phyloP scores from a whole-genome alignment of 2,329 filamentous ascomycete genomes.

The Diaporthe ampelina region DNA sequence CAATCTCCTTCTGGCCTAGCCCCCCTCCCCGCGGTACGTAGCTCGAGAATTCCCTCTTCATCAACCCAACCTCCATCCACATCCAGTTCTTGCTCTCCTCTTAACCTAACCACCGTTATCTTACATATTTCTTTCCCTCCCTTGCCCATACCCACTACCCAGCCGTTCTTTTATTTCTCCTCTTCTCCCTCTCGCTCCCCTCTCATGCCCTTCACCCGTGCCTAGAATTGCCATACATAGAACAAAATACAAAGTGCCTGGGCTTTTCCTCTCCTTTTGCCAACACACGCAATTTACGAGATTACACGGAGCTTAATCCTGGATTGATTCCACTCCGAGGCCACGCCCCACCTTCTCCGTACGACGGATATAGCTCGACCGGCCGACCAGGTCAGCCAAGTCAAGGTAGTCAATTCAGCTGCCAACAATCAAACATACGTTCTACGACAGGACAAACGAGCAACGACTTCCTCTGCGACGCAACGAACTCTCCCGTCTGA shows the following conservation, averaged over 20 bases:
- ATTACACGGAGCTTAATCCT: conserved; percentile 31
- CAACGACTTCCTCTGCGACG: conserved; percentile 15
- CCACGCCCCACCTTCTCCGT: conserved; percentile 21
- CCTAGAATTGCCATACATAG: conserved; percentile 5
- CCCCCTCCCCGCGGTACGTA: not conserved
- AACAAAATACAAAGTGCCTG: not conserved
- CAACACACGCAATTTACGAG: conserved; percentile 13
- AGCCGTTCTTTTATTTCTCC: not conserved
- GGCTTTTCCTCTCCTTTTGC: not conserved
- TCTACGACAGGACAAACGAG: conserved; percentile 9
- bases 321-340: conserved; percentile 36
- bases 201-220: not conserved
- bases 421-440: conserved; percentile 6
- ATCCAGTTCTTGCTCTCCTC: not conserved
- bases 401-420: too few relatives aligned
- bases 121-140: conserved; percentile 15
- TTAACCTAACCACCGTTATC: not conserved
- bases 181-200: conserved; percentile 1
- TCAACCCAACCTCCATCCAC: conserved; percentile 7
- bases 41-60: conserved; percentile 25
- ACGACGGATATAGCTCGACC: conserved; percentile 7
- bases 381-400: not conserved
- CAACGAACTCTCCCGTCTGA: conserved; percentile 8
- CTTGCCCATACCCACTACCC: not conserved
- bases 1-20: conserved; percentile 21